Evolutionary conservation across 2,329 filamentous ascomycete species (phyloP), one percentile per base, ranked within the genome.

Genomic region (Stemphylium lycopersici): DNA sequence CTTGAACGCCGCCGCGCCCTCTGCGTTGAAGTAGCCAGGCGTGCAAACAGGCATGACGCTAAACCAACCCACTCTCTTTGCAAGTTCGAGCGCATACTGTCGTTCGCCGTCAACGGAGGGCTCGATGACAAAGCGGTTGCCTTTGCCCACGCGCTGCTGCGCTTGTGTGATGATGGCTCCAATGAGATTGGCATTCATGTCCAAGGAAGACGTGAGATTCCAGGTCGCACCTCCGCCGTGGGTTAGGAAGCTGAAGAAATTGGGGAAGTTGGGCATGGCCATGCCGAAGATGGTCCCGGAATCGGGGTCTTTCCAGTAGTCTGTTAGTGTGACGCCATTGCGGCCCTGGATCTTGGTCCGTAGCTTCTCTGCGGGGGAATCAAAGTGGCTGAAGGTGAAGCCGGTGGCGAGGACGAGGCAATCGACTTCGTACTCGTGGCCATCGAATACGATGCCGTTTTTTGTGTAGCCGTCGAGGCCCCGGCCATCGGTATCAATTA

Each of bases 401-500:
- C 36, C 16, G 18, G 36, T 39, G 10, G 36, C 36, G 4, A 20
- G 12, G 36, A 39, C 12, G 7, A 39, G 15, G 18, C 11, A 6
- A 22, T 44, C 42, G 3, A 44, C 22, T 4, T 33, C 10, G 13
- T 24, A 44, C 1, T 34, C 42, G 3, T n/a, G 20, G 31, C 42
- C 31, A 13, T n/a, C 3, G 31, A 22, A 18, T 3, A 13, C 2
- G 5, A 44, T 3, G 3, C 42, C 18, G 11, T 34, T 45, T 12
- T 45, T 22, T 16, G 50, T 40, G n/a, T 50, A 45, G 12, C 52
- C 50, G 24, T 80, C 75, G 2, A 85, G 68, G 10, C 84, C 83
- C 55, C 79, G 77, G 3, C 81, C 83, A 29, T 82, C 71, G 0
- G 84, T 88, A 64, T 88, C 83, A n/a, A 89, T 75, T 0, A 89